A percentile compares a stretch with the other conserved stretches of the same genome.
phyloP scores from a whole-genome alignment of 768 basidiomycete species.

The Artomyces pyxidatus region DNA sequence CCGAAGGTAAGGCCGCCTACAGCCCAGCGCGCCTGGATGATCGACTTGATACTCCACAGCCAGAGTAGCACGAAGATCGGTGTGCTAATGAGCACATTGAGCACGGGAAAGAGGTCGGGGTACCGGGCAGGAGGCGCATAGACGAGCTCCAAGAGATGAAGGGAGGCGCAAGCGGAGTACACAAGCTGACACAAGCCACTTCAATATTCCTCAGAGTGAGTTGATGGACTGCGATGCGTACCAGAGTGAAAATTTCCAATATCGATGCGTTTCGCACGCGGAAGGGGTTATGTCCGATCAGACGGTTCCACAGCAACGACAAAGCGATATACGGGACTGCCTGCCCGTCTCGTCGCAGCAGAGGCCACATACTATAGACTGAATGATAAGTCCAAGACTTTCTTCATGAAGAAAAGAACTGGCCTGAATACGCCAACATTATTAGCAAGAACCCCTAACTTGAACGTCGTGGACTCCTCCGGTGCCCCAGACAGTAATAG shows the following conservation, averaged over 20 bases:
- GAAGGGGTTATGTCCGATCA: slow-evolving; percentile 73
- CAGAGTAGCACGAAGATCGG: slow-evolving; percentile 77
- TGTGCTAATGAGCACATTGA: slow-evolving; percentile 77
- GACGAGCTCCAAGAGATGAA: slow-evolving; percentile 61
- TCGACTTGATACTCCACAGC: slow-evolving; percentile 83
- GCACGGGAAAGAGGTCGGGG: slow-evolving; percentile 78
- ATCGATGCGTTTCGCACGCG: slow-evolving; percentile 37
- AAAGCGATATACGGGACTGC: slow-evolving; percentile 65
- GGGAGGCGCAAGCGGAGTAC: slow-evolving; percentile 42
- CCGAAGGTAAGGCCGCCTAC: slow-evolving; percentile 40
- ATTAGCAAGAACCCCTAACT: slow-evolving; percentile 67
- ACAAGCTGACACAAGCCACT: slow-evolving; percentile 30
- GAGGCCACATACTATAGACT: slow-evolving; percentile 81
- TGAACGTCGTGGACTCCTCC: slow-evolving; percentile 49
- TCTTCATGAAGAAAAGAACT: slow-evolving; percentile 16
- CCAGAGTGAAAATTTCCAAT: slow-evolving; percentile 45
- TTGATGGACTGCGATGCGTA: slow-evolving; percentile 22
- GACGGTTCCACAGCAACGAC: slow-evolving; percentile 70
- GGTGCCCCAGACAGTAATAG: slow-evolving; percentile 54
- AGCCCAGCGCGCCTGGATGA: slow-evolving; percentile 77
- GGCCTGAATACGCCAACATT: slow-evolving; percentile 88
- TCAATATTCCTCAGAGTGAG: neutral
- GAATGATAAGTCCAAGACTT: neutral
- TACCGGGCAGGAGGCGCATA: slow-evolving; percentile 63
- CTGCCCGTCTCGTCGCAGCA: slow-evolving; percentile 73